Percentiles rank a stretch among this genome's conserved stretches.
Evolutionary conservation across 805 yeast species (phyloP).

Genomic region (Monosporozyma solicola): DNA sequence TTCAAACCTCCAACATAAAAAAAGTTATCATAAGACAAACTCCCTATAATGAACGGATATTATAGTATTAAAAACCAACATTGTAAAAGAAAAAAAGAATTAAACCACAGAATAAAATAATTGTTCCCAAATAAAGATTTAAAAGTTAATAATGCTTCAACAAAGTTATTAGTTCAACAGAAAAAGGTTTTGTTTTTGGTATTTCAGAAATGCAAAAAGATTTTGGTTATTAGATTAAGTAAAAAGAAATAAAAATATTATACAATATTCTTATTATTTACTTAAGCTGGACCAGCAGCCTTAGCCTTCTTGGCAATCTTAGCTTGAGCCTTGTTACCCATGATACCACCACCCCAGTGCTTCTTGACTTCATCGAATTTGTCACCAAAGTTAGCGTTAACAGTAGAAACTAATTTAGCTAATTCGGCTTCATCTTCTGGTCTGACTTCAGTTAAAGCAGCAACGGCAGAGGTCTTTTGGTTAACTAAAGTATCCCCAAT

Average conservation of each 20-base stretch:
- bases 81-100: not conserved
- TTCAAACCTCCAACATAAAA: no score
- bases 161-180: conserved; percentile 5
- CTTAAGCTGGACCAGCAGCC: conserved; percentile 30
- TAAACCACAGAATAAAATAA: not conserved
- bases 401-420: conserved; percentile 85
- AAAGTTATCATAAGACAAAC: not conserved
- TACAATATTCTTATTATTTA: not conserved
- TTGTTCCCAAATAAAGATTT: not conserved
- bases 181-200: not conserved
- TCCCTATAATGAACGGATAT: conserved; percentile 7
- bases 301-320: conserved; percentile 70
- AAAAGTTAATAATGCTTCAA: conserved; percentile 5
- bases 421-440: conserved; percentile 93
- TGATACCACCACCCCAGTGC: conserved; percentile 99
- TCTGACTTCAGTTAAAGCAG: conserved; percentile 91
- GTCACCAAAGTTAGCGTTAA: conserved; percentile 87
- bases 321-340: conserved; percentile 90
- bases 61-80: not conserved
- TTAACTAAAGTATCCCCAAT: conserved; percentile 94
- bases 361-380: conserved; percentile 93
- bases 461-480: conserved; percentile 95
- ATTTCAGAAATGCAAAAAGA: not conserved
- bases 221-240: not conserved
- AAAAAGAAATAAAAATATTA: not conserved